Evolutionary conservation across 768 basidiomycete genomes (phyloP).

Genomic region (Rhizopogon vinicolor): DNA sequence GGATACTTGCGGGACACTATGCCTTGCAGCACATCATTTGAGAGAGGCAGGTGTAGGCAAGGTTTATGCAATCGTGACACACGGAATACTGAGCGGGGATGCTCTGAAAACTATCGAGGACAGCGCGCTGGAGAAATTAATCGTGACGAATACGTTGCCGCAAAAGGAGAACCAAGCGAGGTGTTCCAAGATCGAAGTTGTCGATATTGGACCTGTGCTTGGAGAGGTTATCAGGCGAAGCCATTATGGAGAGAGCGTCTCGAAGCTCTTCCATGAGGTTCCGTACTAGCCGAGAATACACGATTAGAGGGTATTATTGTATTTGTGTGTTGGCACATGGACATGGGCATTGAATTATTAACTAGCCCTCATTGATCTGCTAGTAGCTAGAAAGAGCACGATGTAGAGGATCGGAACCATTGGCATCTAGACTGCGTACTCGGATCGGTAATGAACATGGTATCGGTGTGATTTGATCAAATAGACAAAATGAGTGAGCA

Average conservation of each 20-base stretch:
- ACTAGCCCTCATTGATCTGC: background rate
- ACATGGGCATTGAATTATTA: background rate
- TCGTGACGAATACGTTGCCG: constrained; percentile 98
- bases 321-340: background rate
- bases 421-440: background rate
- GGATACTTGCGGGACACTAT: constrained; percentile 92
- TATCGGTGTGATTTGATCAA: background rate
- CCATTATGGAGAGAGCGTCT: constrained; percentile 95
- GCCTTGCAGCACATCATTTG: constrained; percentile 85
- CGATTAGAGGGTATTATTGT: background rate
- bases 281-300: constrained; percentile 53
- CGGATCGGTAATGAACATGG: background rate
- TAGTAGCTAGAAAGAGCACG: background rate
- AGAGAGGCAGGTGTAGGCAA: constrained; percentile 82
- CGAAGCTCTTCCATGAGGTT: constrained; percentile 85
- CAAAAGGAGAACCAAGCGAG: constrained; percentile 69
- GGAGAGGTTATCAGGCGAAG: constrained; percentile 95
- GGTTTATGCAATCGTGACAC: constrained; percentile 92
- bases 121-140: constrained; percentile 85
- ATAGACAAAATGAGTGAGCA: background rate
- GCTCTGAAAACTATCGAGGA: constrained; percentile 71
- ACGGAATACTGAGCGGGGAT: constrained; percentile 91
- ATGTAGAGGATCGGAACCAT: background rate
- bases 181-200: constrained; percentile 83
- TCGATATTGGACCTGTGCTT: constrained; percentile 92